Conservation (phyloP, 495 filamentous ascomycete species). For the Aspergillus heteromorphus region DNA sequence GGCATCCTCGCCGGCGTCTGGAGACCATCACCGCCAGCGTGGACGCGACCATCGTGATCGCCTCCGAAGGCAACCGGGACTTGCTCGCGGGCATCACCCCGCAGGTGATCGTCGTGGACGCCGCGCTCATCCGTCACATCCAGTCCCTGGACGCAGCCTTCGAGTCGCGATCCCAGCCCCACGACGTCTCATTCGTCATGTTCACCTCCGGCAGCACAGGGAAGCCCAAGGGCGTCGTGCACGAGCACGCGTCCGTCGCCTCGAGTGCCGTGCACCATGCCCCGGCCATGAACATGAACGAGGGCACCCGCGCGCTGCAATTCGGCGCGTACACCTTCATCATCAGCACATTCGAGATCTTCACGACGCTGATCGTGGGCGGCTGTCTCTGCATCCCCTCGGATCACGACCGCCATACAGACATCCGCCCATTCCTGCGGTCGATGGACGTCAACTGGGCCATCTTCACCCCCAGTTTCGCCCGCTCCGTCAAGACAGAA, state of each 20-base stretch:
- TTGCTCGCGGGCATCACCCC: constrained; percentile 7
- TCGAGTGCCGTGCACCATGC: constrained; percentile 11
- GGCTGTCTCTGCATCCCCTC: constrained; percentile 55
- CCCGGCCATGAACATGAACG: constrained; percentile 8
- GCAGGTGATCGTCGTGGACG: constrained; percentile 10
- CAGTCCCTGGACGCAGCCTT: constrained; percentile 1
- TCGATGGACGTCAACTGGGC: constrained; percentile 24
- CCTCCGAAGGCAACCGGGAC: constrained; percentile 12
- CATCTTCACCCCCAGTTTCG: constrained; percentile 28
- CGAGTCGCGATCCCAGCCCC: constrained; percentile 7
- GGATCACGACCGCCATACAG: constrained; percentile 29
- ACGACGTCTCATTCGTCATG: constrained; percentile 18
- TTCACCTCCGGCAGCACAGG: constrained; percentile 40
- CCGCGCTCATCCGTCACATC: constrained; percentile 1
- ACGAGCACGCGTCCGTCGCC: constrained; percentile 30
- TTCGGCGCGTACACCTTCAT: constrained; percentile 58
- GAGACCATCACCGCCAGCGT: constrained; percentile 23
- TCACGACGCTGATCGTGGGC: constrained; percentile 51
- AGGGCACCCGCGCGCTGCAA: constrained; percentile 42
- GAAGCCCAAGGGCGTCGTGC: constrained; percentile 40
- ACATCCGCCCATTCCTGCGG: constrained; percentile 22
- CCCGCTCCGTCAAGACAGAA: constrained; percentile 20
- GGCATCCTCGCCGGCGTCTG: constrained; percentile 31
- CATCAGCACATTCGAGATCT: constrained; percentile 52
- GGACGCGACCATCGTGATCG: constrained; percentile 19